Percentiles rank a stretch among this genome's conserved stretches.
These are phyloP conservation scores for Trichoderma brevicompactum DNA, from an alignment of 2,329 filamentous ascomycete species.

Conservation along the genomic window DNA sequence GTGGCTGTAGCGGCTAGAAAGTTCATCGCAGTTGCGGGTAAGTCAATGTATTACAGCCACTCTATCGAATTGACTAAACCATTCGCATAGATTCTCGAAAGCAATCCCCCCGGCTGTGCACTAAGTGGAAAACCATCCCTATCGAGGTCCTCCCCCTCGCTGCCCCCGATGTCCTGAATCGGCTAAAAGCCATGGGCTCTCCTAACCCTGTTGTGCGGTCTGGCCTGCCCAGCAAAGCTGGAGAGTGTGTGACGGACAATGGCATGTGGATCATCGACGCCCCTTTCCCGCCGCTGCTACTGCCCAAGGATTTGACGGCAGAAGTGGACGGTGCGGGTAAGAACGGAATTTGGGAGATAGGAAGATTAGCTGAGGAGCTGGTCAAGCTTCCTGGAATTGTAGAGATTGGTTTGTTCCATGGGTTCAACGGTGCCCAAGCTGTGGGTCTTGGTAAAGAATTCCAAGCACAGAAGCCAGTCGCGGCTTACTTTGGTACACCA, in stretches of 20 bases:
- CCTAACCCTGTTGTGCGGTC: conserved; percentile 71
- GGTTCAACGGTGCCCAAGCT: conserved; percentile 74
- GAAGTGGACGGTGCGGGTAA: conserved; percentile 56
- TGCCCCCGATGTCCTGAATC: conserved; percentile 73
- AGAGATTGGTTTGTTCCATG: conserved; percentile 89
- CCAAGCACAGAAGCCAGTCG: conserved; percentile 86
- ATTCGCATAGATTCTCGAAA: conserved; percentile 77
- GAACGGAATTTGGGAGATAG: conserved; percentile 76
- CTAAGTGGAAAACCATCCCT: conserved; percentile 81
- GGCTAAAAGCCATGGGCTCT: conserved; percentile 75
- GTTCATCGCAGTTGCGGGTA: conserved; percentile 85
- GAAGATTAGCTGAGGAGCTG: conserved; percentile 71
- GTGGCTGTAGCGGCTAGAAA: conserved; percentile 83
- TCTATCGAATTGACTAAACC: neutral
- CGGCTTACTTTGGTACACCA: conserved; percentile 92
- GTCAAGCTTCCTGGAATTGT: conserved; percentile 85
- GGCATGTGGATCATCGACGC: conserved; percentile 86
- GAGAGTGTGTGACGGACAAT: conserved; percentile 68
- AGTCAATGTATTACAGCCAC: conserved; percentile 35
- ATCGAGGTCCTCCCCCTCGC: conserved; percentile 92
- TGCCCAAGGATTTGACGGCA: conserved; percentile 56
- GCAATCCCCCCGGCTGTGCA: conserved; percentile 74
- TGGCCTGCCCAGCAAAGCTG: conserved; percentile 76
- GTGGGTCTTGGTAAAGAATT: conserved; percentile 56
- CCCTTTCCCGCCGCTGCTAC: conserved; percentile 75